Evolutionary conservation across 768 basidiomycete genomes (phyloP), one percentile per base, ranked within the genome.

Genomic region (Suillus ampliporus): DNA sequence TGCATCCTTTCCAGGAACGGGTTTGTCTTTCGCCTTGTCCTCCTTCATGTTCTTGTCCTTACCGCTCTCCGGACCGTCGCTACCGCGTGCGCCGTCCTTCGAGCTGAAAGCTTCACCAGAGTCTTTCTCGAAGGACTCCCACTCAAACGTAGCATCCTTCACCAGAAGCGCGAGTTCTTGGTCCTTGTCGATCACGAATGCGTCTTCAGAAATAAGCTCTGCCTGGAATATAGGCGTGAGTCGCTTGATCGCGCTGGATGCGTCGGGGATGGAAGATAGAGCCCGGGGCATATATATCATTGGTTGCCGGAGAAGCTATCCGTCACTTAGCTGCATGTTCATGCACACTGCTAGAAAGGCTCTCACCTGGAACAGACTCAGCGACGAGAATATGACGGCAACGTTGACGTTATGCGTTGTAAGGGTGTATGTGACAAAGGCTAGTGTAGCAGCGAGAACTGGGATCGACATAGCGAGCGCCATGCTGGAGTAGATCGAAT

Each of bases 381-480:
- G 77, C 23, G 84, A 86, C 5, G 89, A 78, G 72, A 91, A 91
- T 59, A 90, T 87, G 61, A 88, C 76, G 3, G 88, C 88, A 31
- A 86, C 83, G 71, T 89, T 84, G 68, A 90, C 85, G 13, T 75
- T 74, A 60, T 82, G 72, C n/a, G 83, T 80, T 3, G 82, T 82
- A 19, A 80, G 77, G 1, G 86, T 86, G 71, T 90, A 91, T 4
- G 86, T 85, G 17, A 89, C 82, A 68, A 91, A 89, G 2, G 88
- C 79, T 34, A 91, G 78, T 4, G 88, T 87, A 1, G 89, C 84
- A 1, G 89, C 87, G 6, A n/a, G 78, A 13, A 85, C 84, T 23
- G 89, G 4, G 86, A 17, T 79, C 2, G 86, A 86, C 70, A 79
- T 85, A 5, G 85, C 86, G 31, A 84, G 74, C 2, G 85, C 86